A percentile compares a stretch with the other conserved stretches of the same genome.
Conservation (phyloP, 1,139 yeast species). For the Lodderomyces oxycetoniae region DNA sequence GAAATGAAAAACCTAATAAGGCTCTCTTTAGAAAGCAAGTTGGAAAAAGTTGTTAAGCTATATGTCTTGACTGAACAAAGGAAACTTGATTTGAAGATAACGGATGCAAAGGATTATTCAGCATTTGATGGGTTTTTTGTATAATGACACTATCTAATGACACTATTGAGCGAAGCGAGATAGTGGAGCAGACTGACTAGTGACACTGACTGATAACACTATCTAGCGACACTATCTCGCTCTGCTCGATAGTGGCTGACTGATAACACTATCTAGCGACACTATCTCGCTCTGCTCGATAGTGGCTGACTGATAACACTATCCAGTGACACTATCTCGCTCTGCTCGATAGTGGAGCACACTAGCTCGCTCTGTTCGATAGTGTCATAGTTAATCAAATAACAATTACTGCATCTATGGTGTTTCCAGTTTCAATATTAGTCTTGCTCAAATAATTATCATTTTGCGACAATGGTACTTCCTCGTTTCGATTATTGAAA, state of each 20-base stretch:
- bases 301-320: too few relatives aligned
- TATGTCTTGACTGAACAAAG: conserved; percentile 61
- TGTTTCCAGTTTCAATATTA: conserved; percentile 65
- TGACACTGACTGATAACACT: too few relatives aligned
- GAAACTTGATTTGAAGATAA: not conserved
- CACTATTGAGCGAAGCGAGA: too few relatives aligned
- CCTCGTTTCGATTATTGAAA: conserved; percentile 26
- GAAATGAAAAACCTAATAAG: conserved; percentile 23
- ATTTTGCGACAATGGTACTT: conserved; percentile 28
- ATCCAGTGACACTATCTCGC: too few relatives aligned
- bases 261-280: too few relatives aligned
- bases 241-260: too few relatives aligned
- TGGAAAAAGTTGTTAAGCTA: conserved; percentile 53
- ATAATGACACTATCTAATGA: too few relatives aligned
- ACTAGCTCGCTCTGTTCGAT: too few relatives aligned
- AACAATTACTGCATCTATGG: conserved; percentile 44
- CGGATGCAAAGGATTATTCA: not conserved
- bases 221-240: too few relatives aligned
- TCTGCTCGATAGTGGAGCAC: too few relatives aligned
- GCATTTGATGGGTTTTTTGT: not conserved
- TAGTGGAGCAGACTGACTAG: too few relatives aligned
- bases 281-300: too few relatives aligned
- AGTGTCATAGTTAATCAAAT: conserved; percentile 11
- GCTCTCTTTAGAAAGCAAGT: conserved; percentile 39
- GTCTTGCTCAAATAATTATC: conserved; percentile 54